Evolutionary conservation across 78 protist genomes (phyloP).

Genomic region (Tieghemostelium lacteum): DNA sequence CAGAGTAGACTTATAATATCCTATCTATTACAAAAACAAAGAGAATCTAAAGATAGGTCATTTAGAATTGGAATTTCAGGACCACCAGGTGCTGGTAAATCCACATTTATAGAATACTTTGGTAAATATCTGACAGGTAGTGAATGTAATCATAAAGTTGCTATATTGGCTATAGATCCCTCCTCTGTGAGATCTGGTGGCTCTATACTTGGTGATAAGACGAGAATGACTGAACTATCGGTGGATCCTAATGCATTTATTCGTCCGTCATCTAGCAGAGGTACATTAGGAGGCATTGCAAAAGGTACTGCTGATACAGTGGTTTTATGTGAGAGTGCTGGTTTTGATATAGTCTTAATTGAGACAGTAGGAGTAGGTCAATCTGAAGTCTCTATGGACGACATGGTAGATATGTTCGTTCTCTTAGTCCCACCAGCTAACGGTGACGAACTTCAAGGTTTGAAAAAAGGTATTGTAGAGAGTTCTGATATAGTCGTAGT

Average conservation of each 20-base stretch:
- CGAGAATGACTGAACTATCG: conserved; percentile 95
- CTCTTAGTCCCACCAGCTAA: conserved; percentile 95
- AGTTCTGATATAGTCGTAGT: conserved; percentile 93
- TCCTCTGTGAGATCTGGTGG: conserved; percentile 93
- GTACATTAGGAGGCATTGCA: conserved; percentile 86
- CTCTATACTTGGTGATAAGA: conserved; percentile 96
- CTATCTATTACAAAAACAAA: conserved; percentile 8
- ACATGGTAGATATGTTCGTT: conserved; percentile 92
- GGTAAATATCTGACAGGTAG: conserved; percentile 83
- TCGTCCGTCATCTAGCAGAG: conserved; percentile 93
- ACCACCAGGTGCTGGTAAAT: conserved; percentile 98
- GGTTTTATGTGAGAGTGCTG: conserved; percentile 93
- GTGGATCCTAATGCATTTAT: conserved; percentile 89
- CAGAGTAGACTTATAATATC: conserved; percentile 63
- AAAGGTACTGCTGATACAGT: conserved; percentile 91
- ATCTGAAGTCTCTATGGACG: conserved; percentile 91
- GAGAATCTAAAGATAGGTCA: conserved; percentile 42
- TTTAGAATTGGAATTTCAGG: conserved; percentile 95
- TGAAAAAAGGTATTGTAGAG: conserved; percentile 97
- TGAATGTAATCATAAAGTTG: conserved; percentile 78
- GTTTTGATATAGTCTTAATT: conserved; percentile 90
- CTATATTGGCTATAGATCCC: conserved; percentile 97
- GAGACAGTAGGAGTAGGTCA: conserved; percentile 99
- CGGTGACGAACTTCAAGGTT: conserved; percentile 98
- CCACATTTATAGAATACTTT: conserved; percentile 96